Evolutionary conservation across 805 yeast genomes (phyloP).

Genomic region (Candida alai): DNA sequence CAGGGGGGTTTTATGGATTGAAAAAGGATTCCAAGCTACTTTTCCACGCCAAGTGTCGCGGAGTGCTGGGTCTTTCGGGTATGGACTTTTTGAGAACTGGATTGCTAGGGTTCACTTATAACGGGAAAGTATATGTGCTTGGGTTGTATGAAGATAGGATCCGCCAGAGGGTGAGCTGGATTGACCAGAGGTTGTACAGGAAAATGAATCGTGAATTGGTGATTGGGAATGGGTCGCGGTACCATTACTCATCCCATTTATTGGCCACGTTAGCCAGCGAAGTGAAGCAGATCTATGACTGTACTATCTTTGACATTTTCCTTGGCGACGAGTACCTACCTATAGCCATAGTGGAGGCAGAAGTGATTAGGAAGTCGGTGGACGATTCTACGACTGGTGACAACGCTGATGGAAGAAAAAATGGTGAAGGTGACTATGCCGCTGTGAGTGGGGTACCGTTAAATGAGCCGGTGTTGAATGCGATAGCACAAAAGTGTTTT

Average conservation of each 20-base stretch:
- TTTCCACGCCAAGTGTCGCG: conserved; percentile 78
- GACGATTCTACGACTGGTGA: conserved; percentile 22
- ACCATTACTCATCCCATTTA: conserved; percentile 84
- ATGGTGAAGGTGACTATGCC: conserved; percentile 7
- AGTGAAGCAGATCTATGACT: conserved; percentile 78
- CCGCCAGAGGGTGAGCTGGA: conserved; percentile 69
- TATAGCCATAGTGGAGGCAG: conserved; percentile 80
- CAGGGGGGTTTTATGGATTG: conserved; percentile 86
- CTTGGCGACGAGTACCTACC: conserved; percentile 80
- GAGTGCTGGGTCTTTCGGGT: conserved; percentile 64
- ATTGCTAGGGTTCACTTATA: conserved; percentile 78
- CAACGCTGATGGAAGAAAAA: conserved; percentile 7
- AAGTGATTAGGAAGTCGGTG: conserved; percentile 33
- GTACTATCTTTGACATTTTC: conserved; percentile 84
- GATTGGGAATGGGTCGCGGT: conserved; percentile 43
- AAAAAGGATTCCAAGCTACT: conserved; percentile 62
- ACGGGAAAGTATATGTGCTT: conserved; percentile 82
- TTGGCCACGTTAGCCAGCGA: conserved; percentile 79
- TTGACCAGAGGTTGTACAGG: conserved; percentile 43
- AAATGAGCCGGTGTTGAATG: conserved; percentile 40
- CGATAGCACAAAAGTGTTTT: conserved; percentile 42
- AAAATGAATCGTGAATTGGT: conserved; percentile 28
- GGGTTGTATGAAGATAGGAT: conserved; percentile 92
- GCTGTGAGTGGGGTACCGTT: conserved; percentile 37
- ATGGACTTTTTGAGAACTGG: conserved; percentile 88